These are phyloP conservation scores for Meira miltonrushii DNA, from an alignment of 1,284 basidiomycete species.

Conservation along the genomic window DNA sequence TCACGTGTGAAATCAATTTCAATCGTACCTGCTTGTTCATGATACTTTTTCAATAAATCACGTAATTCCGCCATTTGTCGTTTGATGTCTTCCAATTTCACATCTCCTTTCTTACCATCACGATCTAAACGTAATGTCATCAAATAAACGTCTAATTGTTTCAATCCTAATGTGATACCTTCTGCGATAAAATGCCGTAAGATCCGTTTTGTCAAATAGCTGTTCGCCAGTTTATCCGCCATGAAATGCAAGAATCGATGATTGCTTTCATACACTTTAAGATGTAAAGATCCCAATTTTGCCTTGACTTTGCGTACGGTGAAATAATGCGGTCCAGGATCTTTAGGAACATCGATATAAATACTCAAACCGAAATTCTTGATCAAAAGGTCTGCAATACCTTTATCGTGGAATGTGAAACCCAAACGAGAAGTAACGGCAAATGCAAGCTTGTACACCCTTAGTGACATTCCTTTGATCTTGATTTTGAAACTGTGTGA, in stretches of 20 bases:
- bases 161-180: conserved; percentile 17
- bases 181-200: conserved; percentile 15
- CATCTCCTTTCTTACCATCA: conserved; percentile 10
- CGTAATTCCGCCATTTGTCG: conserved; percentile 16
- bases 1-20: conserved; percentile 17
- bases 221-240: conserved; percentile 12
- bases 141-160: conserved; percentile 20
- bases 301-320: conserved; percentile 19
- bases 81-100: conserved; percentile 15
- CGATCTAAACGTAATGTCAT: conserved; percentile 16
- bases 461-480: conserved; percentile 19
- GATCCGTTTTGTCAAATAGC: conserved; percentile 17
- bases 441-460: conserved; percentile 19
- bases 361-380: conserved; percentile 18
- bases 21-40: conserved; percentile 20
- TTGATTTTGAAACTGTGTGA: conserved; percentile 18
- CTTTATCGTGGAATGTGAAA: conserved; percentile 17
- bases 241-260: conserved; percentile 17
- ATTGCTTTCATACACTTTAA: conserved; percentile 20
- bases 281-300: conserved; percentile 13
- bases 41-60: conserved; percentile 19
- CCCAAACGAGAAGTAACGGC: conserved; percentile 14
- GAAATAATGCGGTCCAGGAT: conserved; percentile 16
- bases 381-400: conserved; percentile 19
- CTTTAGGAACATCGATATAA: conserved; percentile 16